These are phyloP conservation scores for Didymella exigua DNA, from an alignment of 2,329 filamentous ascomycete genomes.

Conservation along the genomic window DNA sequence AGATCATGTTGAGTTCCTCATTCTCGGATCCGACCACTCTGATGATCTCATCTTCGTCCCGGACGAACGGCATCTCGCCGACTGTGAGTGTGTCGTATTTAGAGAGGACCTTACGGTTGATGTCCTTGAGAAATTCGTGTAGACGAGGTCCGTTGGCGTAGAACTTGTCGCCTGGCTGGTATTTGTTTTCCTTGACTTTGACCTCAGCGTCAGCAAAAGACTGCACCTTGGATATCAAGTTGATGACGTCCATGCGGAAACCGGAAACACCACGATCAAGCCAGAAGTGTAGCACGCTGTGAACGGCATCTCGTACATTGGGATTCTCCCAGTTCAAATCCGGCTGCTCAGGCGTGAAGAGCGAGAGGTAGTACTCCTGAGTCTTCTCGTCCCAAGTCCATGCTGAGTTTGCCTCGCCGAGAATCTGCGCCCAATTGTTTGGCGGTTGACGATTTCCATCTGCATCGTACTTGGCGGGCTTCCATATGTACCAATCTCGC, in stretches of 20 bases:
- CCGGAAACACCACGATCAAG: conserved; percentile 68
- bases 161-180: conserved; percentile 57
- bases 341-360: conserved; percentile 77
- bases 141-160: conserved; percentile 71
- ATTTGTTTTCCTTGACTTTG: conserved; percentile 40
- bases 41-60: conserved; percentile 56
- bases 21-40: conserved; percentile 51
- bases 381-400: conserved; percentile 76
- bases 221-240: conserved; percentile 46
- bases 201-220: conserved; percentile 37
- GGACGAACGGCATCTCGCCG: conserved; percentile 65
- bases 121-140: conserved; percentile 71
- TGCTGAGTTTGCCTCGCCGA: conserved; percentile 61
- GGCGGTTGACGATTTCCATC: conserved; percentile 70
- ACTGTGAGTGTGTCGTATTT: conserved; percentile 69
- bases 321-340: conserved; percentile 84
- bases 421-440: conserved; percentile 72
- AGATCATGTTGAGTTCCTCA: conserved; percentile 70
- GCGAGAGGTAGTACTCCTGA: conserved; percentile 75
- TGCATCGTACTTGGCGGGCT: conserved; percentile 51
- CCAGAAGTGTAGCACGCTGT: conserved; percentile 79
- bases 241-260: conserved; percentile 52
- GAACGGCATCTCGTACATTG: conserved; percentile 69
- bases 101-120: conserved; percentile 63
- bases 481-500: conserved; percentile 64